These are phyloP conservation scores for Populus hybrid DNA, from an alignment of 441 rosid species.

Conservation along the genomic window DNA sequence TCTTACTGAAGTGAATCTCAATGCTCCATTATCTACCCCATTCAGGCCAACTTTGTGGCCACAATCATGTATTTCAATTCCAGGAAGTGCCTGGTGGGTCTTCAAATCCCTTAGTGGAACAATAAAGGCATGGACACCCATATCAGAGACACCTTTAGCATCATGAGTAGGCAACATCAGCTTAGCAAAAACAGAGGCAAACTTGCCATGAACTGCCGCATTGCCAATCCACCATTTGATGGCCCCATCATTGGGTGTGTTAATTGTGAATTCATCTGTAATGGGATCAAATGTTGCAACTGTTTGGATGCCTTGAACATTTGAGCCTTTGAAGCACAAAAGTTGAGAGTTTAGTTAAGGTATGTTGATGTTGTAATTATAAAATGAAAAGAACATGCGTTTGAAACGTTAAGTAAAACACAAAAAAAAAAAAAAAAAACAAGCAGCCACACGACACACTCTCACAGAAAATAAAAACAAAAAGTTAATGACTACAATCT, in stretches of 20 bases:
- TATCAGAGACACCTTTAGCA: conserved; percentile 60
- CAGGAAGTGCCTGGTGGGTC: conserved; percentile 80
- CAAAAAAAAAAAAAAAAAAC: background rate
- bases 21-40: conserved; percentile 97
- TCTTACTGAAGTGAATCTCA: conserved; percentile 80
- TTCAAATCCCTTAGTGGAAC: conserved; percentile 87
- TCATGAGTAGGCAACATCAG: conserved; percentile 83
- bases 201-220: conserved; percentile 97
- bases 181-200: conserved; percentile 93
- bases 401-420: background rate
- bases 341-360: conserved; percentile 12
- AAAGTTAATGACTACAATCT: background rate
- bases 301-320: conserved; percentile 95
- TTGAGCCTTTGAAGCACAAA: conserved; percentile 56
- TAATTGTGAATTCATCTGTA: conserved; percentile 72
- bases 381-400: background rate
- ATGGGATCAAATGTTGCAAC: conserved; percentile 79
- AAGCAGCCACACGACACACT: background rate
- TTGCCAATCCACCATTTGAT: conserved; percentile 99
- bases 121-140: conserved; percentile 98
- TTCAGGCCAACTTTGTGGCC: conserved; percentile 93
- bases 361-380: background rate
- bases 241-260: conserved; percentile 93
- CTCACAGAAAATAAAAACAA: background rate
- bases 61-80: conserved; percentile 89